Percentiles rank a stretch among this genome's conserved stretches.
Conservation (phyloP, 768 basidiomycete genomes). For the Amanita exitialis region DNA sequence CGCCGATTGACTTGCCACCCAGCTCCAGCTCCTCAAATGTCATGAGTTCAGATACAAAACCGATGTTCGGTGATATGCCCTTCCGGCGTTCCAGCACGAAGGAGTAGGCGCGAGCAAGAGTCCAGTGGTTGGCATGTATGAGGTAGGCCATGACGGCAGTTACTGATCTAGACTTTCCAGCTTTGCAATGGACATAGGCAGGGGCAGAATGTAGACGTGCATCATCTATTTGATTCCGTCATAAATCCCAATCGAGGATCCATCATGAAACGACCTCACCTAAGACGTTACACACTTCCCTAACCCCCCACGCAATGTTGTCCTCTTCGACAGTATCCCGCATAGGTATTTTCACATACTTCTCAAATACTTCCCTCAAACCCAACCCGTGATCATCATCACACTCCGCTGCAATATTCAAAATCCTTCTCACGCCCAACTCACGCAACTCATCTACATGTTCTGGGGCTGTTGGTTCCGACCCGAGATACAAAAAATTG, state of each 20-base stretch:
- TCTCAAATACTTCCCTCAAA: conserved; percentile 64
- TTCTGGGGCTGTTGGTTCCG: conserved; percentile 66
- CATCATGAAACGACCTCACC: conserved; percentile 39
- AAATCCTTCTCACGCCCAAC: conserved; percentile 75
- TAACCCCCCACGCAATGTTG: conserved; percentile 69
- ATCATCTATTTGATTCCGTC: conserved; percentile 51
- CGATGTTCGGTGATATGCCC: conserved; percentile 95
- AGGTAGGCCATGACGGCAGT: conserved; percentile 97
- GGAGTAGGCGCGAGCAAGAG: conserved; percentile 80
- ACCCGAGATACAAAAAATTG: conserved; percentile 83
- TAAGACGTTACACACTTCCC: conserved; percentile 77
- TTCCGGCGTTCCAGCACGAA: conserved; percentile 90
- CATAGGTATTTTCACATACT: conserved; percentile 85
- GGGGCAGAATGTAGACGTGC: conserved; percentile 82
- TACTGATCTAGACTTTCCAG: conserved; percentile 91
- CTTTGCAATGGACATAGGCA: conserved; percentile 94
- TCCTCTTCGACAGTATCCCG: conserved; percentile 94
- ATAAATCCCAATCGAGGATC: not conserved
- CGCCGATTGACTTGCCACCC: conserved; percentile 65
- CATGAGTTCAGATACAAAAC: conserved; percentile 96
- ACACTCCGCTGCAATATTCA: conserved; percentile 90
- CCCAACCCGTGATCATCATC: conserved; percentile 71
- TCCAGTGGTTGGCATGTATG: conserved; percentile 97
- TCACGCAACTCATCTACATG: conserved; percentile 68
- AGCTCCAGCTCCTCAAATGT: conserved; percentile 89